Percentiles rank a stretch among this genome's conserved stretches.
phyloP scores from a whole-genome alignment of 768 basidiomycete genomes.

The Xerocomellus intermedius region DNA sequence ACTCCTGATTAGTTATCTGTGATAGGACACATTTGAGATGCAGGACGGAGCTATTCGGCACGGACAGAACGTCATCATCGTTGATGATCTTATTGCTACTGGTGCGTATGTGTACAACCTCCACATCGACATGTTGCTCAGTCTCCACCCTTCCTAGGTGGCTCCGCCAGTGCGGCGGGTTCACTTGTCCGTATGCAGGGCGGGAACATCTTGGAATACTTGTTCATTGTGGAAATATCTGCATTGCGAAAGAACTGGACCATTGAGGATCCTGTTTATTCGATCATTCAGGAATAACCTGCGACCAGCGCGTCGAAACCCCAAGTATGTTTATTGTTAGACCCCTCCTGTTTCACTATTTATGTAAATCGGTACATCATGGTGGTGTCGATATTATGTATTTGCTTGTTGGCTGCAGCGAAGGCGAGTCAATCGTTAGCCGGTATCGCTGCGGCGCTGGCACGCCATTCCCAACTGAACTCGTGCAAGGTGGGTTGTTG shows the following conservation, averaged over 20 bases:
- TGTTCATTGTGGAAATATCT: conserved; percentile 87
- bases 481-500: too few relatives aligned
- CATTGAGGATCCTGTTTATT: conserved; percentile 72
- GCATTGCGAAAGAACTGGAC: conserved; percentile 80
- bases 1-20: neutral
- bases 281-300: conserved; percentile 70
- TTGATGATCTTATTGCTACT: conserved; percentile 97
- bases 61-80: conserved; percentile 80
- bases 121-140: conserved; percentile 4
- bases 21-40: conserved; percentile 95
- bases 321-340: conserved; percentile 23
- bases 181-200: conserved; percentile 82
- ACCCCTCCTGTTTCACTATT: neutral
- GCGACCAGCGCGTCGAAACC: conserved; percentile 9
- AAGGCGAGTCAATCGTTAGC: neutral
- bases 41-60: conserved; percentile 81
- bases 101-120: conserved; percentile 46
- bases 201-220: conserved; percentile 84
- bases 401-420: neutral
- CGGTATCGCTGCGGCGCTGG: too few relatives aligned
- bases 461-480: too few relatives aligned
- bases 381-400: neutral
- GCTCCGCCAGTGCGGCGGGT: conserved; percentile 91
- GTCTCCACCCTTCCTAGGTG: conserved; percentile 50
- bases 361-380: neutral